phyloP scores from a whole-genome alignment of 164 flowering plant genomes.

The Magnolia sinica region DNA sequence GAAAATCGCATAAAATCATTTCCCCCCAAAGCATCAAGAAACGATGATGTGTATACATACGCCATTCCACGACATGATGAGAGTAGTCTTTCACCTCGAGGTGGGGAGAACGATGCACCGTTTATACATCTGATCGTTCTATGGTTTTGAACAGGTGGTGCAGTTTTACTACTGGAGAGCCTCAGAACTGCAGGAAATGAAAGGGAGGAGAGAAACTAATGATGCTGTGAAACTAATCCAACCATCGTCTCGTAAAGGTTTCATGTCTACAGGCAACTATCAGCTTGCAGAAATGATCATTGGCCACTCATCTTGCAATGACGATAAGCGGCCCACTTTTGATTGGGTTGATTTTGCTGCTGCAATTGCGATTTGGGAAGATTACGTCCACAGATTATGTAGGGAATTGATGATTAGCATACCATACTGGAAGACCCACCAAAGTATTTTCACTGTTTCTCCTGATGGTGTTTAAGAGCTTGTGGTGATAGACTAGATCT shows the following conservation, averaged over 20 bases:
- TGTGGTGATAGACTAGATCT: too few relatives aligned
- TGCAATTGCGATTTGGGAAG: conserved; percentile 54
- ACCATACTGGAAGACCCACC: conserved; percentile 53
- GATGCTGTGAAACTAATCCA: conserved; percentile 20
- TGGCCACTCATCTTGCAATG: conserved; percentile 4
- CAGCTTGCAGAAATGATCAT: conserved; percentile 33
- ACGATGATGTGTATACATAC: too few relatives aligned
- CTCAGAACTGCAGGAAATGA: conserved; percentile 18
- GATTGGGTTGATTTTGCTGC: conserved; percentile 41
- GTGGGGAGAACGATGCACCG: too few relatives aligned
- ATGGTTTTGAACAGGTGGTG: conserved; percentile 42
- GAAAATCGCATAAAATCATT: too few relatives aligned
- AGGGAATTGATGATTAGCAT: conserved; percentile 35
- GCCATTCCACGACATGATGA: too few relatives aligned
- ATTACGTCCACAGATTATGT: conserved; percentile 36
- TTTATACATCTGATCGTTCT: too few relatives aligned
- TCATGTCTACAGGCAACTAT: conserved; percentile 31
- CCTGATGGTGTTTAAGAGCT: not conserved
- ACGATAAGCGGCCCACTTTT: conserved; percentile 17
- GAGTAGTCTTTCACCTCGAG: too few relatives aligned
- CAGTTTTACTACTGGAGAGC: conserved; percentile 71
- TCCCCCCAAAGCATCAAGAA: too few relatives aligned
- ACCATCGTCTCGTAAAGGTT: conserved; percentile 24
- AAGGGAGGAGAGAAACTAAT: conserved; percentile 10
- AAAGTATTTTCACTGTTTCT: conserved; percentile 36